Base-by-base conservation (phyloP, 2,329 filamentous ascomycete species). In the Fusarium oligoseptatum region DNA sequence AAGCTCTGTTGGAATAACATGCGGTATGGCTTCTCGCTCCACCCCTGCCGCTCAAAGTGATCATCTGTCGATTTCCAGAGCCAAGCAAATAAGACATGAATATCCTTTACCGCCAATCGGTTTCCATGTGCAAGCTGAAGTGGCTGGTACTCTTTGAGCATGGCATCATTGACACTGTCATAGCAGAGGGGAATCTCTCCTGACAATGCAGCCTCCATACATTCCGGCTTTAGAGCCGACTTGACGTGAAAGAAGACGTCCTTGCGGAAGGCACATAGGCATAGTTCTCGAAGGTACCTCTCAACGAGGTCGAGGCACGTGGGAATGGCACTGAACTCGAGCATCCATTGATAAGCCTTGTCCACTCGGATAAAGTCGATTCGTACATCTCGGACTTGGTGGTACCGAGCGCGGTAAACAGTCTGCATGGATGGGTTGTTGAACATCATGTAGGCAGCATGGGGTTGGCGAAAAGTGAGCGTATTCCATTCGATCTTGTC, bases 371-470 rank as follows among this genome's bases (percentile, higher is more conserved):
- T 65, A 20, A 58, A 57, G 27, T 58, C 37, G 27, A 65, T 48
- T 1, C 62, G 48, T 22, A 58, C 22, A 29, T 65, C 52, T 37
- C 37, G 39, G 2, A 65, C 20, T 50, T 65, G 39, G 39, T 27
- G 62, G 17, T 65, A 65, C 17, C 52, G 62, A 48, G 50, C 62
- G 27, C 12, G 50, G 27, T 65, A 58, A 12, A 20, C 27, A 1
- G 37, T 37, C 62, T 65, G 62, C 29, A 65, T 48, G 3, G 52
- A 65, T 22, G 52, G 62, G 37, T 65, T 58, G 14, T 65, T 65
- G 3, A 65, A 65, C 39, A 65, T 57, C 39, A 58, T 58, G 8
- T 65, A 65, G 17, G 62, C 20, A 4, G 52, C 62, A 32, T 65
- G 22, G 45, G 45, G 45, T 7, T 50, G 22, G 20, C 34, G 15